A percentile compares a stretch with the other conserved stretches of the same genome.
Evolutionary conservation across 139 green algal species (phyloP).

Genomic region (Volvox reticuliferus): DNA sequence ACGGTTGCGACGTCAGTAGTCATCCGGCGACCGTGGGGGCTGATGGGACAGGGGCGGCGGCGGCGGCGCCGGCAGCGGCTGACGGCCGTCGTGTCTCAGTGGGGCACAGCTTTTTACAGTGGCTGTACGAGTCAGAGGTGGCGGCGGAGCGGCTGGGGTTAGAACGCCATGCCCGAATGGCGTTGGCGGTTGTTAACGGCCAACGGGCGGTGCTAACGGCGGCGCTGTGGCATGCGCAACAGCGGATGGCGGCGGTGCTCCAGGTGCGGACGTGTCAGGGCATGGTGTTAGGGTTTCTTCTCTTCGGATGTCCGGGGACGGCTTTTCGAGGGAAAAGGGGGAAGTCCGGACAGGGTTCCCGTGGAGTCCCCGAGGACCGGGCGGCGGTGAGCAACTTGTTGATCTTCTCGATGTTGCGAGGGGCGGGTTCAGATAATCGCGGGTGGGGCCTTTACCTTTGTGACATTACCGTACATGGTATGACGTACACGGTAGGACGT

Average conservation of each 20-base stretch:
- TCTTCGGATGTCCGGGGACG: no score
- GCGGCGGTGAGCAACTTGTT: no score
- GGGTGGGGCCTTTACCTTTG: no score
- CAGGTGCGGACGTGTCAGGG: neutral
- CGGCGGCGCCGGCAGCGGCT: neutral
- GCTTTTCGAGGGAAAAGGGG: neutral
- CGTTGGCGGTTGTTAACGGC: slow-evolving; percentile 35
- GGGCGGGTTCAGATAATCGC: no score
- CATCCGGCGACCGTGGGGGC: no score
- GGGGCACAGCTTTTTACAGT: neutral
- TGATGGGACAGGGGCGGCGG: no score
- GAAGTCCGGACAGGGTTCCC: neutral
- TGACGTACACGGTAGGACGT: no score
- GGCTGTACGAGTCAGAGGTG: neutral
- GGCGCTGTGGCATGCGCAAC: neutral
- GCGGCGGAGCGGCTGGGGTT: neutral
- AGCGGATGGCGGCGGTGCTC: slow-evolving; percentile 1
- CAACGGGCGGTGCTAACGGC: slow-evolving; percentile 37
- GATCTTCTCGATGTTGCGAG: no score
- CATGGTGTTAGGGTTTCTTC: neutral
- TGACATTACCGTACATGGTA: no score
- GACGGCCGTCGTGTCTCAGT: neutral
- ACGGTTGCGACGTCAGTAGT: neutral
- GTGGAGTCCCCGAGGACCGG: no score
- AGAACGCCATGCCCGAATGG: neutral